phyloP scores from a whole-genome alignment of 2,329 filamentous ascomycete species.

The Acephala macrosclerotiorum region DNA sequence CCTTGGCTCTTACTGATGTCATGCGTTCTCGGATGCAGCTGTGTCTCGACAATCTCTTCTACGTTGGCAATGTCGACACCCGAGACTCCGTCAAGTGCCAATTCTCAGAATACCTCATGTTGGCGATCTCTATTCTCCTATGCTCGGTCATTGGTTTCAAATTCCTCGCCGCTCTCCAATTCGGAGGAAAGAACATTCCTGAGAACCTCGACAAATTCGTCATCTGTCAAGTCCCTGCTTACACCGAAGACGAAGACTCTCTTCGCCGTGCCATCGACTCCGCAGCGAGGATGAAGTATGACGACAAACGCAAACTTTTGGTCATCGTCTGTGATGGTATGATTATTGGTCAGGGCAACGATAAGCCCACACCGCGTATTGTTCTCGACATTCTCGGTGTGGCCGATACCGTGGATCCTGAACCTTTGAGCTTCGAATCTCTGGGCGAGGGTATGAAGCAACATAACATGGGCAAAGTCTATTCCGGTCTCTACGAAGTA shows the following conservation, averaged over 20 bases:
- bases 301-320: slow-evolving; percentile 96
- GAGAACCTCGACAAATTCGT: slow-evolving; percentile 99
- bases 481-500: slow-evolving; percentile 96
- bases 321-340: slow-evolving; percentile 96
- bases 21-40: slow-evolving; percentile 74
- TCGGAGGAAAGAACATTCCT: slow-evolving; percentile 87
- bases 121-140: slow-evolving; percentile 83
- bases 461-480: slow-evolving; percentile 99
- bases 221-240: slow-evolving; percentile 96
- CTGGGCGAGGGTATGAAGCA: slow-evolving; percentile 95
- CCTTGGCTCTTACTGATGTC: slow-evolving; percentile 63
- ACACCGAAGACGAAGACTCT: slow-evolving; percentile 98
- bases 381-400: slow-evolving; percentile 97
- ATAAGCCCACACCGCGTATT: slow-evolving; percentile 92
- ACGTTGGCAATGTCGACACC: slow-evolving; percentile 90
- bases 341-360: slow-evolving; percentile 99
- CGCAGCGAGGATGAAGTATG: slow-evolving; percentile 92
- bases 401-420: slow-evolving; percentile 90
- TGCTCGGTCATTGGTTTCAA: slow-evolving; percentile 90
- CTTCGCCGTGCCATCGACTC: slow-evolving; percentile 97
- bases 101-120: slow-evolving; percentile 88
- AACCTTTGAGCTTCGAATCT: slow-evolving; percentile 95
- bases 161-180: slow-evolving; percentile 95
- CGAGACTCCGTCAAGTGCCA: slow-evolving; percentile 84
- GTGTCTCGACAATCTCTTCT: slow-evolving; percentile 95